Base-by-base conservation (phyloP, 1,284 basidiomycete genomes). In the Coniophora puteana region DNA sequence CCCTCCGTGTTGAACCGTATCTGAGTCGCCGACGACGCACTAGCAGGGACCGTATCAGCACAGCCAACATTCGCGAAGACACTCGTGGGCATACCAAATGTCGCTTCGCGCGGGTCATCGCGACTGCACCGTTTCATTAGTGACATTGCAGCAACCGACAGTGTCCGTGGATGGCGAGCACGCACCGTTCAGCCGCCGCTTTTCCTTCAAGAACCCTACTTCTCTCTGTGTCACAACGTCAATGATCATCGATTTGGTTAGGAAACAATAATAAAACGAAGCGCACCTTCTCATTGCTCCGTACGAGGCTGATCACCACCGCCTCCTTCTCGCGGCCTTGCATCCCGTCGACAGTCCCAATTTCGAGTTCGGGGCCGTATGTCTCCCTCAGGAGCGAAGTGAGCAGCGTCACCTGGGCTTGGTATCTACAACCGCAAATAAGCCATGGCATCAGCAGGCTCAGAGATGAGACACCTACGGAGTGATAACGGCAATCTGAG, bases 251-350 rank as follows among this genome's bases (percentile, higher is more conserved):
- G 4, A 93, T 87, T 52, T 92, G 87, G 37, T 86, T 71, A 69
- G 83, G 50, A 22, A 27, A 23, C 29, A 31, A 36, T 39, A 40
- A n/a, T n/a, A n/a, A 22, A 12, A 40, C 30, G n/a, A 31, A 28
- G 27, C 11, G 4, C 25, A 83, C 86, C 60, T 74, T 80, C 40
- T 86, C 78, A 54, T 96, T 97, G 51, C 89, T 93, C 31, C 93
- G 71, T 1, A 95, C 93, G 5, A 97, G 75, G 49, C 80, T 89
- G 41, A 97, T 85, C 18, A 96, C 79, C 31, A 96, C 80, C 0
- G 90, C 91, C 41, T 96, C 88, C 51, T 89, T 89, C 63, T 95
- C 91, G 38, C 93, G 78, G 0, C 93, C 93, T 66, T 96, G 93
- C 80, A 95, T 88, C 0, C 91, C 92, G 55, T 96, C 92, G 2